phyloP scores from a whole-genome alignment of 495 filamentous ascomycete species.

The Penicillium canariense region DNA sequence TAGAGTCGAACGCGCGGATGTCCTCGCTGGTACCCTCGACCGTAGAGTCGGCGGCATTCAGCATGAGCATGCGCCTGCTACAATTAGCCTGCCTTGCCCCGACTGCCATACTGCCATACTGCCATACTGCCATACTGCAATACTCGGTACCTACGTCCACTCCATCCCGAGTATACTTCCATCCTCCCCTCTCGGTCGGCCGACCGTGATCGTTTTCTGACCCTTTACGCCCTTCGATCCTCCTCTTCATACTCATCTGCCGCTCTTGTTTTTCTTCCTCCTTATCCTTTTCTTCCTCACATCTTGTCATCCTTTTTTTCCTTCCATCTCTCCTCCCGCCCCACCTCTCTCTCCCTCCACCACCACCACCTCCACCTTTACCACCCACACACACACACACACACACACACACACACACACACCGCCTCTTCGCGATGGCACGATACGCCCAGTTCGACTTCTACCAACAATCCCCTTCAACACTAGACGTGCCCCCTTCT shows the following conservation, averaged over 20 bases:
- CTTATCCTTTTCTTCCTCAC: constrained; percentile 5
- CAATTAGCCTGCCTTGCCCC: constrained; percentile 24
- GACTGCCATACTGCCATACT: too few relatives aligned
- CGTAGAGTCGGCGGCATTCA: not conserved
- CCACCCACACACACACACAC: constrained; percentile 18
- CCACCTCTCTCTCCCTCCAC: constrained; percentile 7
- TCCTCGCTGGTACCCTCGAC: constrained; percentile 2
- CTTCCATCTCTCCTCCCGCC: constrained; percentile 14
- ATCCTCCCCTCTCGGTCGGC: not conserved
- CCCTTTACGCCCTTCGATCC: not conserved
- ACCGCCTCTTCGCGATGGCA: constrained; percentile 42
- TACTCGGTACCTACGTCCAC: too few relatives aligned
- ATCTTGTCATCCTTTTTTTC: constrained; percentile 28
- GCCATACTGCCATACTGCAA: too few relatives aligned
- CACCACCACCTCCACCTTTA: not conserved
- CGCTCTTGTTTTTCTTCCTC: not conserved
- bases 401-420: constrained; percentile 14
- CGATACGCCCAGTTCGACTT: constrained; percentile 53
- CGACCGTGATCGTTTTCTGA: not conserved
- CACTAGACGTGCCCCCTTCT: constrained; percentile 63
- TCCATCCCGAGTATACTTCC: not conserved
- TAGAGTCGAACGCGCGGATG: too few relatives aligned
- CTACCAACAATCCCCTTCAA: constrained; percentile 60
- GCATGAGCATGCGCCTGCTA: constrained; percentile 26
- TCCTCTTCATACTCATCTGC: not conserved